Base-by-base conservation (phyloP, 2,329 filamentous ascomycete genomes). In the Botrytis hyacinthi region DNA sequence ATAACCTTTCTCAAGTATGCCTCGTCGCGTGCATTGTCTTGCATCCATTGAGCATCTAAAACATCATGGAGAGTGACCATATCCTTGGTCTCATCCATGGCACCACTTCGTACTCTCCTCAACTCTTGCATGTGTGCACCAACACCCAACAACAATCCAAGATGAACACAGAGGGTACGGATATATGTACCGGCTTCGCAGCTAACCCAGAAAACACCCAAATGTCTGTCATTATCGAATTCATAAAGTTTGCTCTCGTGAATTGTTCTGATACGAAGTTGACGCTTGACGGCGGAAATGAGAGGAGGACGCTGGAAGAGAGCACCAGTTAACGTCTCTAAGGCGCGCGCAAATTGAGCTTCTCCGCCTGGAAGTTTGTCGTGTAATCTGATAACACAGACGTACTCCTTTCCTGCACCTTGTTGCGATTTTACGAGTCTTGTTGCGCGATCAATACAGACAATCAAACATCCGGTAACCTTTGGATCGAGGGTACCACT, bases 131-230 rank as follows among this genome's bases (percentile, higher is more conserved):
- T 98, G 86, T 98, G 94, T 71, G 93, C 96, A 78, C 95, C 95
- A 74, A 97, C 94, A 82, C 95, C 89, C 65, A 90, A 85, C 61
- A 90, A 83, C 74, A 90, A 85, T 83, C 93, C 93, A 79, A 99
- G 84, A 85, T 98, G 96, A 61, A 98, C 95, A 84, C 96, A 98
- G 66, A 99, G 91, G 54, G 96, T 99, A 87, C 96, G 93, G 83
- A 99, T 98, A 84, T 99, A 99, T 77, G 96, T 99, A 83, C 96
- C 96, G 73, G 94, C 96, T 85, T 99, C 96, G 84, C 96, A 99
- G 85, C 94, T 97, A 79, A 98, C 96, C 95, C 96, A 98, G 89
- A 99, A 99, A 73, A 98, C 95, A 84, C 93, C 96, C 54, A 99
- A 89, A 83, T 98, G 95, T 80, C 96, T 91, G 81, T 98, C 95